Base-by-base conservation (phyloP, 208 protist species). In the Tritrichomonas musculus region DNA sequence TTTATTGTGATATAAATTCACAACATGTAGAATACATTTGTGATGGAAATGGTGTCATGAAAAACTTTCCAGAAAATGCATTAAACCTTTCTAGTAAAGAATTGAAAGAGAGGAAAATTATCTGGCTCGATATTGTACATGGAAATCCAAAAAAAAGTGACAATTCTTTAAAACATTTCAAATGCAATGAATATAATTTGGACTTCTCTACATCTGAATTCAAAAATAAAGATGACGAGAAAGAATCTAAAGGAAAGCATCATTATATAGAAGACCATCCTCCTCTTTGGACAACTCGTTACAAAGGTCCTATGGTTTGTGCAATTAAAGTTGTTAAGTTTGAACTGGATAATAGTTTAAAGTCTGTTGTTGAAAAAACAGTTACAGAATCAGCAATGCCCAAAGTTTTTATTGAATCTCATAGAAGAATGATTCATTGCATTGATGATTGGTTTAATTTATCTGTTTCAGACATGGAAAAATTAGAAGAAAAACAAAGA, bases 121-220 rank as follows among this genome's bases (percentile, higher is more conserved):
- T 20, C 14, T 82, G 30, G 0, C 41, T 82, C n/a, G 73, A 82
- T 82, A 82, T 82, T 36, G 73, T 82, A 8, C 47, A 82, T 36
- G 47, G 39, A 33, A 82, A 82, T 25, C 73, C 73, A 82, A 82
- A 82, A 36, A n/a, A n/a, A n/a, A n/a, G n/a, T n/a, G n/a, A n/a
- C n/a, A n/a, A n/a, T n/a, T n/a, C n/a, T n/a, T n/a, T n/a, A n/a
- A n/a, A n/a, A n/a, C n/a, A n/a, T n/a, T n/a, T n/a, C n/a, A n/a
- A n/a, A n/a, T n/a, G n/a, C n/a, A n/a, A n/a, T n/a, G n/a, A n/a
- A n/a, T n/a, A n/a, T n/a, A n/a, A n/a, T n/a, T n/a, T n/a, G n/a
- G n/a, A n/a, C n/a, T n/a, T n/a, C n/a, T n/a, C n/a, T n/a, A n/a
- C n/a, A n/a, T n/a, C n/a, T n/a, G n/a, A n/a, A n/a, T n/a, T n/a